Base-by-base conservation (phyloP, 352 stramenopile species). In the Globisporangium rhizosaccharum region DNA sequence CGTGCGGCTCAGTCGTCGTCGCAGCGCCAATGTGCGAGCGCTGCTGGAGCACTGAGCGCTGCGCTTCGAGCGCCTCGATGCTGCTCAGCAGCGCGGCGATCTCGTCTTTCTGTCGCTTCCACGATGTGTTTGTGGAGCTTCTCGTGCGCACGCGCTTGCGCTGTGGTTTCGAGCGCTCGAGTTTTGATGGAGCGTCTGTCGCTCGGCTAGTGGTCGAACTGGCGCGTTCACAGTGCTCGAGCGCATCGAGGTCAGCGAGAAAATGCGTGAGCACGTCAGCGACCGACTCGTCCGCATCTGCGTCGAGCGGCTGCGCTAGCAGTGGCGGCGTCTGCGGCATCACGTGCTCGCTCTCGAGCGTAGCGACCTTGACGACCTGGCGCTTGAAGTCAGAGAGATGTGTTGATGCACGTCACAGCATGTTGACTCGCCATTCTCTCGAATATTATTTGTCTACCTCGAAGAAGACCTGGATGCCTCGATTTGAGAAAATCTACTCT, bases 21-120 rank as follows among this genome's bases (percentile, higher is more conserved):
- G 39, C 5, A 20, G 41, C 41, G 8, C 15, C 17, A 20, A 12
- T 39, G 6, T 39, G 33, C 11, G 33, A 28, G 15, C 20, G 49
- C 37, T 67, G 26, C 53, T 72, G 62, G 15, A 80, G 48, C n/a
- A 70, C 52, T 47, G 63, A 53, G 33, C 71, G 46, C 7, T 51
- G 66, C 14, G 59, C 70, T 46, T 77, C 53, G 30, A 80, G 46
- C n/a, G 72, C 57, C 17, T 72, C 53, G 15, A 70, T 39, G 15
- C 67, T 55, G 2, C 48, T 54, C 53, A 64, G 51, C 36, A 80
- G 53, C 18, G 53, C 30, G 17, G 64, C 56, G 6, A 76, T 55
- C 49, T 80, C 69, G 5, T 77, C 57, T 47, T 71, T 75, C 59
- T 69, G 71, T 8, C 66, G 72, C 51, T 71, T 61, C 56, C 67